phyloP scores from a whole-genome alignment of 1,139 yeast genomes.

The Meyerozyma athensensis region DNA sequence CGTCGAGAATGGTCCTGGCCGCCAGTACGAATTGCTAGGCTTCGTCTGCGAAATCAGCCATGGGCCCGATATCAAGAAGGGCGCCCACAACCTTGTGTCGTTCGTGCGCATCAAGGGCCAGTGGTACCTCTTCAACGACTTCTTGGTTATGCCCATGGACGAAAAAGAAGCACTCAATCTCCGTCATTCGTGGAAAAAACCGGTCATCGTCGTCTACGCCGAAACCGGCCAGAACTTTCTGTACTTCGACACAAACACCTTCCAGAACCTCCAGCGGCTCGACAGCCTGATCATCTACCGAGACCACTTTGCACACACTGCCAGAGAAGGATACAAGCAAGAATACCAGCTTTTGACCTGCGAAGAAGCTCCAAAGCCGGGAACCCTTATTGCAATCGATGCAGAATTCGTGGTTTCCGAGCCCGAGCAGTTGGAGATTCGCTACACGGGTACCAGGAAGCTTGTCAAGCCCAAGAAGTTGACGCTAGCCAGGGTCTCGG shows the following conservation, averaged over 20 bases:
- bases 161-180: constrained; percentile 72
- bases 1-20: constrained; percentile 33
- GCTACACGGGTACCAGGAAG: constrained; percentile 59
- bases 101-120: constrained; percentile 48
- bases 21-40: constrained; percentile 57
- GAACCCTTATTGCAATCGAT: constrained; percentile 84
- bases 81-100: constrained; percentile 56
- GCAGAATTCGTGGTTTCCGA: constrained; percentile 90
- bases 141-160: constrained; percentile 73
- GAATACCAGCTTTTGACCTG: constrained; percentile 64
- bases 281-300: constrained; percentile 65
- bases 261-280: constrained; percentile 26
- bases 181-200: constrained; percentile 75
- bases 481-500: constrained; percentile 87
- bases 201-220: constrained; percentile 66
- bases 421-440: constrained; percentile 77
- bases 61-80: constrained; percentile 41
- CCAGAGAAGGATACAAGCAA: constrained; percentile 51
- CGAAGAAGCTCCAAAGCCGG: constrained; percentile 68
- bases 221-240: constrained; percentile 17
- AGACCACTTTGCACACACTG: constrained; percentile 73
- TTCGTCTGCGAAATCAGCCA: constrained; percentile 66
- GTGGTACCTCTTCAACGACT: constrained; percentile 92
- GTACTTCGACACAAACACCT: constrained; percentile 19
- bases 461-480: constrained; percentile 71